phyloP scores from a whole-genome alignment of 805 yeast species.

The Zygotorulaspora chibaensis region DNA sequence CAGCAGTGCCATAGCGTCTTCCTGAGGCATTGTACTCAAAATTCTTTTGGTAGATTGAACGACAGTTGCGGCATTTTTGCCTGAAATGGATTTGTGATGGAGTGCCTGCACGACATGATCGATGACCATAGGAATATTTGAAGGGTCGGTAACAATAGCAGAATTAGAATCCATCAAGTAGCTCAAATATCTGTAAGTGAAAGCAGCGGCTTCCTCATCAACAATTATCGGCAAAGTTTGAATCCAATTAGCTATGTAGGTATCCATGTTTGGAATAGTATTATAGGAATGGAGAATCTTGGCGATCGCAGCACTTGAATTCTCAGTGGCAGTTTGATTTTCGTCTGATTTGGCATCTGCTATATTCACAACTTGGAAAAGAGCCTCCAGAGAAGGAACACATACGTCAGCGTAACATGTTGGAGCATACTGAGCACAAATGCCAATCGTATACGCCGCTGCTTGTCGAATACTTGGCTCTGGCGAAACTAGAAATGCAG shows the following conservation, averaged over 20 bases:
- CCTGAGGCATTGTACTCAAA: constrained; percentile 61
- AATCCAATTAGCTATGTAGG: constrained; percentile 72
- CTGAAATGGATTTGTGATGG: constrained; percentile 59
- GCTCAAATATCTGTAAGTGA: constrained; percentile 68
- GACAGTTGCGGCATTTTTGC: constrained; percentile 64
- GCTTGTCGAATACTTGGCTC: constrained; percentile 80
- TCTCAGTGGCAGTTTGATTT: constrained; percentile 82
- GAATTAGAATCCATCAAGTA: constrained; percentile 68
- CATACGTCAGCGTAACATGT: constrained; percentile 55
- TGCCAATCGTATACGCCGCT: constrained; percentile 80
- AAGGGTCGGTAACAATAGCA: constrained; percentile 44
- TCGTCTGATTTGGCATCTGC: constrained; percentile 87
- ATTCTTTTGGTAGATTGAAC: constrained; percentile 61
- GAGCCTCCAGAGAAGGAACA: constrained; percentile 65
- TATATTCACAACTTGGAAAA: constrained; percentile 64
- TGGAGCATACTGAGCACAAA: constrained; percentile 80
- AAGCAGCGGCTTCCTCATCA: constrained; percentile 87
- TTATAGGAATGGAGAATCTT: constrained; percentile 68
- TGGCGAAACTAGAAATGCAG: constrained; percentile 61
- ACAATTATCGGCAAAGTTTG: constrained; percentile 73
- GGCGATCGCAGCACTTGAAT: constrained; percentile 76
- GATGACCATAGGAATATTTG: constrained; percentile 56
- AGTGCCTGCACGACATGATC: constrained; percentile 73
- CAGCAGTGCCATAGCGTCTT: constrained; percentile 60
- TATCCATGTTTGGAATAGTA: constrained; percentile 57